These are phyloP conservation scores for Magnaporthiopsis incrustans DNA, from an alignment of 2,329 filamentous ascomycete species.

Conservation along the genomic window DNA sequence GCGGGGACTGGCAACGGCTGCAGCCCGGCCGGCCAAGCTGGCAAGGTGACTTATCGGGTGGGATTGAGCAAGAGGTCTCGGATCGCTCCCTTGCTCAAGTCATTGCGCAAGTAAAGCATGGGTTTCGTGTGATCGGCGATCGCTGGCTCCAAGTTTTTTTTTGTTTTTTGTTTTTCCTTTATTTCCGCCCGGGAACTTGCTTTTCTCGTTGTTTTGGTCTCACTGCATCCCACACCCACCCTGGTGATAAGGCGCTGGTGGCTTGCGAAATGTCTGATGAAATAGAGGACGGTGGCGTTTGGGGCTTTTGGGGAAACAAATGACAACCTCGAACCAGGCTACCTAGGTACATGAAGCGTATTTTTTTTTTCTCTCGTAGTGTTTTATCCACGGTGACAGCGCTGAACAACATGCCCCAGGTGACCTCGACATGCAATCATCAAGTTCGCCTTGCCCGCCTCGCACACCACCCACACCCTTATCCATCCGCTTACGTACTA, in stretches of 20 bases:
- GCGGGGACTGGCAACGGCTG: conserved; percentile 8
- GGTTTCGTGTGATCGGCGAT: neutral
- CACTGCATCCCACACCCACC: neutral
- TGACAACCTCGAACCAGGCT: neutral
- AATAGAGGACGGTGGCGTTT: neutral
- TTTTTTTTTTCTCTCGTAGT: neutral
- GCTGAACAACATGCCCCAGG: too few species aligned
- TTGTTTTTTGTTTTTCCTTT: neutral
- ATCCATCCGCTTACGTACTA: neutral
- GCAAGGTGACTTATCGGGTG: conserved; percentile 39
- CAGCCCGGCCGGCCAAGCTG: conserved; percentile 19
- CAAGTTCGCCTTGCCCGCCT: too few species aligned
- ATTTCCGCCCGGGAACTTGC: too few species aligned
- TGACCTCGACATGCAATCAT: too few species aligned
- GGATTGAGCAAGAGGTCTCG: conserved; percentile 41
- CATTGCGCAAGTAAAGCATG: conserved; percentile 30
- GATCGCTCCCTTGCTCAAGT: conserved; percentile 44
- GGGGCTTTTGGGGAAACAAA: neutral
- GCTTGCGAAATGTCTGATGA: neutral
- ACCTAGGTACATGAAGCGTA: neutral
- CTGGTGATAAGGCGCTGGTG: neutral
- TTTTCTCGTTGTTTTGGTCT: neutral
- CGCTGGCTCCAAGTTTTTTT: neutral
- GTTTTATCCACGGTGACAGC: too few species aligned
- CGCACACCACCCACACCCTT: too few species aligned